phyloP scores from a whole-genome alignment of 2,329 filamentous ascomycete genomes.

The Neobulgaria alba region DNA sequence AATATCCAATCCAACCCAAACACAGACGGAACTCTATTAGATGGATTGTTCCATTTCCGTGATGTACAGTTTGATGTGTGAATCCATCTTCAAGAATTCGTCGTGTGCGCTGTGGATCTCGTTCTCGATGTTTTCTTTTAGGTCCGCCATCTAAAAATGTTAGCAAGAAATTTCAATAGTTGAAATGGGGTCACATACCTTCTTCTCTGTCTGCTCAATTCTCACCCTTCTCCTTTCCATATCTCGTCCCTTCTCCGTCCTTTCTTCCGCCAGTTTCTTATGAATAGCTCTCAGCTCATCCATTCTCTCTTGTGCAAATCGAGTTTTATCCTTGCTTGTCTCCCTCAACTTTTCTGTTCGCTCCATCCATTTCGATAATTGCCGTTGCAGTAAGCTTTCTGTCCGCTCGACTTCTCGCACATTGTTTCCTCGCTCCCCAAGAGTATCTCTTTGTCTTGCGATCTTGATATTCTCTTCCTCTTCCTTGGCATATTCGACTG shows the following conservation, averaged over 20 bases:
- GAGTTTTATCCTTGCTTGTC: conserved; percentile 72
- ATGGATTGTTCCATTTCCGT: conserved; percentile 96
- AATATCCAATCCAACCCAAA: conserved; percentile 7
- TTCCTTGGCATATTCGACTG: conserved; percentile 76
- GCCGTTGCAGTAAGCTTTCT: conserved; percentile 73
- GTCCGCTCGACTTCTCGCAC: conserved; percentile 86
- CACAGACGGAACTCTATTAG: conserved; percentile 7
- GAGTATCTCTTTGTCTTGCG: conserved; percentile 72
- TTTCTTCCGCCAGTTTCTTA: conserved; percentile 72
- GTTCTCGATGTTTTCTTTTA: conserved; percentile 95
- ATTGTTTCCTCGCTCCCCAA: conserved; percentile 81
- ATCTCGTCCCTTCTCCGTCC: conserved; percentile 77
- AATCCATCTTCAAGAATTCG: conserved; percentile 95
- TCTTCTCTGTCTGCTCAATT: conserved; percentile 98
- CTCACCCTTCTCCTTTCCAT: conserved; percentile 87
- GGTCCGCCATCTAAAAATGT: conserved; percentile 72
- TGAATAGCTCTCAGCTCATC: conserved; percentile 78
- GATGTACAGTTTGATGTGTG: conserved; percentile 95
- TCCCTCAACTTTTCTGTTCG: conserved; percentile 76
- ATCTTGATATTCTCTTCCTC: conserved; percentile 82
- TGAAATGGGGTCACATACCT: conserved; percentile 47
- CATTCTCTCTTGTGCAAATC: conserved; percentile 79
- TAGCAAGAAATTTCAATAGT: conserved; percentile 19
- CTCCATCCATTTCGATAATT: conserved; percentile 78
- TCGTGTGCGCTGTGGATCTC: conserved; percentile 86